A percentile compares a stretch with the other conserved stretches of the same genome.
These are phyloP conservation scores for Erodium texanum DNA, from an alignment of 441 rosid genomes.

Conservation along the genomic window DNA sequence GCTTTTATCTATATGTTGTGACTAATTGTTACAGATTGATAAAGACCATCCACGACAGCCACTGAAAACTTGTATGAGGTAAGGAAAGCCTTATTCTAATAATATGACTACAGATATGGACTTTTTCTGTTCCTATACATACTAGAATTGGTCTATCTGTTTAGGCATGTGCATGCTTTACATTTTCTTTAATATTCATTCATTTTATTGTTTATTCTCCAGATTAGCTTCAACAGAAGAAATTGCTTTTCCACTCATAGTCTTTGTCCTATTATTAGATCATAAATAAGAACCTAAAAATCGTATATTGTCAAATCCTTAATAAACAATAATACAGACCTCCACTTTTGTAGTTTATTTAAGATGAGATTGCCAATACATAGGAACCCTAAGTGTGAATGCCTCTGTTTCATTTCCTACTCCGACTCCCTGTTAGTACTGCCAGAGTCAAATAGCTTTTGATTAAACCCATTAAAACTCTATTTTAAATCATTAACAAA, in stretches of 20 bases:
- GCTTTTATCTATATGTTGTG: not conserved
- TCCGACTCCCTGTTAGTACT: not conserved
- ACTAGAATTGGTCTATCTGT: too few relatives aligned
- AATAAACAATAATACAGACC: not conserved
- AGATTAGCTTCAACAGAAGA: not conserved
- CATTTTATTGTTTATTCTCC: not conserved
- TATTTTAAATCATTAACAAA: not conserved
- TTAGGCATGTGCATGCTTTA: too few relatives aligned
- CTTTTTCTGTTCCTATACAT: not conserved
- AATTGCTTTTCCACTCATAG: not conserved
- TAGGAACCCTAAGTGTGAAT: not conserved
- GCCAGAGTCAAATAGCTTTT: not conserved
- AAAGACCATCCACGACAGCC: not conserved
- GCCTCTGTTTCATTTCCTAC: conserved; percentile 4
- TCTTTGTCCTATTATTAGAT: not conserved
- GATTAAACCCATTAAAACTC: not conserved
- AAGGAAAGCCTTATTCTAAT: not conserved
- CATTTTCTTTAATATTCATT: too few relatives aligned
- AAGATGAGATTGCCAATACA: too few relatives aligned
- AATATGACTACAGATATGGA: not conserved
- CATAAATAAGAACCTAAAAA: not conserved
- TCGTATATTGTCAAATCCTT: not conserved
- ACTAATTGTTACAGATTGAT: not conserved
- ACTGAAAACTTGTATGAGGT: not conserved
- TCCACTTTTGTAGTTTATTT: too few relatives aligned